Percentiles rank a stretch among this genome's conserved stretches.
phyloP scores from a whole-genome alignment of 1,139 yeast genomes.

The Arxiozyma slooffiae region DNA sequence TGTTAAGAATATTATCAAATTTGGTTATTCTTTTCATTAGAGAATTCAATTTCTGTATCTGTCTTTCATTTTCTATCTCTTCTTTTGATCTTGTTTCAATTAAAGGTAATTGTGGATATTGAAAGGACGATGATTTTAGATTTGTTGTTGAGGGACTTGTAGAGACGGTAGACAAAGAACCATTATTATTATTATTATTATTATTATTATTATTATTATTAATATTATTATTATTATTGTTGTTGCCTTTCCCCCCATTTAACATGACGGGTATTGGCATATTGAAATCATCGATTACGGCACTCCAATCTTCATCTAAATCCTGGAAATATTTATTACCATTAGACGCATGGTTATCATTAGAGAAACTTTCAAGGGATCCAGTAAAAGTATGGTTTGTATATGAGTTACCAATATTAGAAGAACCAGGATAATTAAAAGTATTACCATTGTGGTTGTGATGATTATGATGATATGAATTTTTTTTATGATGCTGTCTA shows the following conservation, averaged over 20 bases:
- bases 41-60: conserved; percentile 49
- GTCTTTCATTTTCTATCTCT: conserved; percentile 31
- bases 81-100: conserved; percentile 24
- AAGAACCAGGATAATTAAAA: not conserved
- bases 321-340: conserved; percentile 41
- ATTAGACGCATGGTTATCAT: not conserved
- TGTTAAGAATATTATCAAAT: conserved; percentile 53
- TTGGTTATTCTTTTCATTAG: conserved; percentile 52
- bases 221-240: not conserved
- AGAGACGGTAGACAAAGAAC: conserved; percentile 8
- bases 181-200: not conserved
- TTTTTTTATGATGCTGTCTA: conserved; percentile 8
- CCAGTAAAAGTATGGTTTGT: not conserved
- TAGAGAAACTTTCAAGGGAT: not conserved
- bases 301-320: conserved; percentile 88
- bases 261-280: conserved; percentile 35
- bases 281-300: conserved; percentile 48
- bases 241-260: conserved; percentile 25
- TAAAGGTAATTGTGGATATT: conserved; percentile 30
- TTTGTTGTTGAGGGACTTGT: conserved; percentile 12
- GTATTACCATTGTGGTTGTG: conserved; percentile 7
- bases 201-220: not conserved
- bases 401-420: not conserved
- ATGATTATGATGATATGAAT: conserved; percentile 9
- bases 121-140: conserved; percentile 18